A percentile compares a stretch with the other conserved stretches of the same genome.
Conservation (phyloP, 148 eudicot species). For the Rhododendron molle region DNA sequence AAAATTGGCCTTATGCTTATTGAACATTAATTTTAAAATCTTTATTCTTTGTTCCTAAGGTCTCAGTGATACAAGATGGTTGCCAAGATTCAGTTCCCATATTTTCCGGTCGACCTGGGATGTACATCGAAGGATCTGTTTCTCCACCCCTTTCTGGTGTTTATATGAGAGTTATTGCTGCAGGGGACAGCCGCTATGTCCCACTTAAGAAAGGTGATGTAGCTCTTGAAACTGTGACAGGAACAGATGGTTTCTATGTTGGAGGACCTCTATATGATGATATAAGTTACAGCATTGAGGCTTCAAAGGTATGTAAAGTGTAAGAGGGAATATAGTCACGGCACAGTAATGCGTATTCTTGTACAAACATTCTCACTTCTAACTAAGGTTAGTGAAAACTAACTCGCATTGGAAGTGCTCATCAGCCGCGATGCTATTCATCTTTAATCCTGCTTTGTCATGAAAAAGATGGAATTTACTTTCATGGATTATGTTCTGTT, state of each 20-base stretch:
- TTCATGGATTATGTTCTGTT: background rate
- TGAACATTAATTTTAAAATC: conserved; percentile 8
- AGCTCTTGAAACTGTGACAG: conserved; percentile 71
- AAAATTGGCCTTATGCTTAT: background rate
- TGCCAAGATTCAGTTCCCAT: conserved; percentile 70
- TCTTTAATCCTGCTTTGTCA: background rate
- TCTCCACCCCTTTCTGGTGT: conserved; percentile 88
- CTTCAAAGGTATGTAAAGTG: conserved; percentile 68
- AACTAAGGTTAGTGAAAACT: too few relatives aligned
- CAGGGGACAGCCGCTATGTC: conserved; percentile 62
- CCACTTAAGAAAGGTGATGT: conserved; percentile 61
- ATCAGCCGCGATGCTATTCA: too few relatives aligned
- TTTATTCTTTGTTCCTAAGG: conserved; percentile 36
- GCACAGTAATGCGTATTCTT: background rate
- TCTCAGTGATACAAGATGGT: conserved; percentile 58
- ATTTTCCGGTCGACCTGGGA: conserved; percentile 78
- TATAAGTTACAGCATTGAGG: conserved; percentile 69
- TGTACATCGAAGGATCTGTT: conserved; percentile 94
- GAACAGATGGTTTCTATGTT: conserved; percentile 60
- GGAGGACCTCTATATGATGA: conserved; percentile 96
- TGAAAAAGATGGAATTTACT: background rate
- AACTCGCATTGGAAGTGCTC: too few relatives aligned
- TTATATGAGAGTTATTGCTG: conserved; percentile 56
- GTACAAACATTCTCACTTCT: background rate
- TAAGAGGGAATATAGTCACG: background rate